A percentile compares a stretch with the other conserved stretches of the same genome.
phyloP scores from a whole-genome alignment of 148 eudicot genomes.

The Pharnaceum exiguum region DNA sequence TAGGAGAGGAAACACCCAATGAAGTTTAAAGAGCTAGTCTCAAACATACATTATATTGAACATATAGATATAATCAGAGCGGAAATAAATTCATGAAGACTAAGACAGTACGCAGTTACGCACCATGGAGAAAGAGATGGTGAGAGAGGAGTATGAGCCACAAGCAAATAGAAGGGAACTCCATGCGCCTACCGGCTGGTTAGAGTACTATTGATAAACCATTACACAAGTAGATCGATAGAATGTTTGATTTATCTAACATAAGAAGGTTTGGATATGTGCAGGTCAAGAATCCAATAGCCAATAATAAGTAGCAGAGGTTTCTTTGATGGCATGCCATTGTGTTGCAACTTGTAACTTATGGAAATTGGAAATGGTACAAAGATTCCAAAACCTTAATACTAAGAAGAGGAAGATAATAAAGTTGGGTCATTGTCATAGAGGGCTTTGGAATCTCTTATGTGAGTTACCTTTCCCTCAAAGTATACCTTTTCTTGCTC shows the following conservation, averaged over 20 bases:
- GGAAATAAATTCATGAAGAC: background rate
- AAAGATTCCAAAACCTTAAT: constrained; percentile 21
- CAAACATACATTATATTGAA: no score
- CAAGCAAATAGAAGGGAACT: constrained; percentile 7
- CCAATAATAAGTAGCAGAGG: background rate
- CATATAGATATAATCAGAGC: background rate
- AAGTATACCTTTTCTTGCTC: constrained; percentile 21
- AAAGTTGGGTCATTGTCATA: constrained; percentile 11
- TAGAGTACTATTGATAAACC: constrained; percentile 10
- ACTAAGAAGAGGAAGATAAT: background rate
- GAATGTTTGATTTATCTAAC: background rate
- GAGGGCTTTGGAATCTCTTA: constrained; percentile 24
- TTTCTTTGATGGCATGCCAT: constrained; percentile 12
- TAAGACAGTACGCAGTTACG: no score
- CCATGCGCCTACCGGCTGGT: constrained; percentile 5
- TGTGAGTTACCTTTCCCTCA: constrained; percentile 13
- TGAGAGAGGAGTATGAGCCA: background rate
- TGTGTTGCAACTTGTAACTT: constrained; percentile 3
- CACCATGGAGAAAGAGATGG: constrained; percentile 17
- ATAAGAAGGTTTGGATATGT: background rate
- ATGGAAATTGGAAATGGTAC: background rate
- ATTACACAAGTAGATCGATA: constrained; percentile 5
- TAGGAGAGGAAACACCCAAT: no score
- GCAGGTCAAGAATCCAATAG: background rate
- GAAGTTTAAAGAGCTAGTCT: no score